Conservation (phyloP, 2,329 filamentous ascomycete species). For the Stachybotrys echinatus region DNA sequence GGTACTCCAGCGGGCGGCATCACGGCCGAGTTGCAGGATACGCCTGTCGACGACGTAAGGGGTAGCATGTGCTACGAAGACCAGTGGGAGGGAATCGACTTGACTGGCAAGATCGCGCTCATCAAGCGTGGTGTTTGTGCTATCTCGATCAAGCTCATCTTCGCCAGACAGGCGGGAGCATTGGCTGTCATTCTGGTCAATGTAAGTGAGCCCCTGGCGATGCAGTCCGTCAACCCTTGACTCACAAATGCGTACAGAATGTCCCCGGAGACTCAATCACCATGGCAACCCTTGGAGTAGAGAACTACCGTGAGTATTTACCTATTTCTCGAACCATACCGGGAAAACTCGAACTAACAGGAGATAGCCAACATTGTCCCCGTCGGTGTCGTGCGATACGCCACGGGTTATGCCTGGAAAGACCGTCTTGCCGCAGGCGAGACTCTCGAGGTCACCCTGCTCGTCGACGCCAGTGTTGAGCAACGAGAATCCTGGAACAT, state of each 20-base stretch:
- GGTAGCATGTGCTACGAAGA: slow-evolving; percentile 29
- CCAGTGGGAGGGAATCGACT: slow-evolving; percentile 33
- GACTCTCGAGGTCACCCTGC: slow-evolving; percentile 25
- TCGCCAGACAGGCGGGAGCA: slow-evolving; percentile 30
- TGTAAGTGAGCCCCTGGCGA: too few species aligned
- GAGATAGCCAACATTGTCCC: slow-evolving; percentile 28
- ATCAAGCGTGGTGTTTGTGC: slow-evolving; percentile 36
- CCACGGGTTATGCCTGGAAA: slow-evolving; percentile 29
- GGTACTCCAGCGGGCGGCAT: slow-evolving; percentile 27
- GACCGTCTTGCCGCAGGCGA: slow-evolving; percentile 25
- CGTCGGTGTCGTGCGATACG: slow-evolving; percentile 28
- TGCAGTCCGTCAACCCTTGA: too few species aligned
- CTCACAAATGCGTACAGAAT: too few species aligned
- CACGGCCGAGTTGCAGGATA: slow-evolving; percentile 23
- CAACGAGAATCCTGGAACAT: slow-evolving; percentile 33
- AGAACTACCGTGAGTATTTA: too few species aligned
- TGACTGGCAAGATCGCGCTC: slow-evolving; percentile 33
- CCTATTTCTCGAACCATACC: too few species aligned
- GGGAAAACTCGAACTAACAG: too few species aligned
- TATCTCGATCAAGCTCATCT: slow-evolving; percentile 31
- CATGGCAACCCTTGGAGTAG: slow-evolving; percentile 19
- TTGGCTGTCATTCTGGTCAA: slow-evolving; percentile 54
- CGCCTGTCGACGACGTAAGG: slow-evolving; percentile 24
- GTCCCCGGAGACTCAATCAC: slow-evolving; percentile 33
- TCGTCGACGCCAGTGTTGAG: slow-evolving; percentile 31